Conservation (phyloP, 164 flowering plant species). For the Platanus orientalis region DNA sequence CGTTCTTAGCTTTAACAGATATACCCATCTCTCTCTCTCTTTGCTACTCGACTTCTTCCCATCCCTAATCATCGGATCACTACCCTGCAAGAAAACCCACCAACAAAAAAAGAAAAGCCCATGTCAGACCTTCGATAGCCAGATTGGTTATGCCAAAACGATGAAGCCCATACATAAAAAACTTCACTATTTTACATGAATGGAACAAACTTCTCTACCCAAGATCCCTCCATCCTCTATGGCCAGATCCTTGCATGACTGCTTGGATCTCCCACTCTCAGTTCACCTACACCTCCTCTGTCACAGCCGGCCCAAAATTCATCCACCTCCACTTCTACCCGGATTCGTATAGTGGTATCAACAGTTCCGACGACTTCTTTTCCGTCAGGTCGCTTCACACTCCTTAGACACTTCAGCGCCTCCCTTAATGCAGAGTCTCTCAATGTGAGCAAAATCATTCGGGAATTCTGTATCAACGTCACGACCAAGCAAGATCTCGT, state of each 20-base stretch:
- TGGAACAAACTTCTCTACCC: no score
- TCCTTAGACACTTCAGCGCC: neutral
- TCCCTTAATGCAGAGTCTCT: neutral
- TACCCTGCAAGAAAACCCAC: slow-evolving; percentile 27
- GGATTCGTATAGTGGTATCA: neutral
- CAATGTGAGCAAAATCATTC: neutral
- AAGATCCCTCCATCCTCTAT: neutral
- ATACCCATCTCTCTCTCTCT: no score
- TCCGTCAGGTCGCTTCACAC: neutral
- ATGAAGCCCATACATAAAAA: no score
- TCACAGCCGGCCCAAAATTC: neutral
- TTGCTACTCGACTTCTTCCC: slow-evolving; percentile 44
- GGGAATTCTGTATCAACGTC: neutral
- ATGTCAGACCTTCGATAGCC: slow-evolving; percentile 1
- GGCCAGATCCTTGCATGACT: neutral
- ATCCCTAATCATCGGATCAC: slow-evolving; percentile 56
- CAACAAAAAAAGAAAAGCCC: neutral
- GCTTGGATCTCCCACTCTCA: neutral
- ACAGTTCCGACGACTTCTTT: neutral
- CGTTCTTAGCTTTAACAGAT: no score
- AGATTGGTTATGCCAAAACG: neutral
- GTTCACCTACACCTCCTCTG: neutral
- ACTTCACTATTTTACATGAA: no score
- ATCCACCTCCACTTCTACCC: neutral
- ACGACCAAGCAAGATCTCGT: neutral